Conservation (phyloP, 2,329 filamentous ascomycete species). For the Colletotrichum cuscutae region DNA sequence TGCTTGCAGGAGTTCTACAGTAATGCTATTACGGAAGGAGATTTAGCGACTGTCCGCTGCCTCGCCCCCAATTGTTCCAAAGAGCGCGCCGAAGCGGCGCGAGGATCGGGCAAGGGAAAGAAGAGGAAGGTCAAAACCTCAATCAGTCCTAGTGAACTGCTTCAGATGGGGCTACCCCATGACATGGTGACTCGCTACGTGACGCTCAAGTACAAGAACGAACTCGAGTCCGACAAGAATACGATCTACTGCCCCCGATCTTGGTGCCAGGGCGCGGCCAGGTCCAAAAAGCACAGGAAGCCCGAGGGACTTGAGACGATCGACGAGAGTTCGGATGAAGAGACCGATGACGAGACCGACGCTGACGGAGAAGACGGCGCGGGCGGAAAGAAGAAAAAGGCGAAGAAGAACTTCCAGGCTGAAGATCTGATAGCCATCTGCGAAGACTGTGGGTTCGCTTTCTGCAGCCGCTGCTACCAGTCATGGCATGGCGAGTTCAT, state of each 20-base stretch:
- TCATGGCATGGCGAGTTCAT: slow-evolving; percentile 94
- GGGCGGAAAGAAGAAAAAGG: slow-evolving; percentile 34
- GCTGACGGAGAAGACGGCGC: slow-evolving; percentile 37
- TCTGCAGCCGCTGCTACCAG: slow-evolving; percentile 76
- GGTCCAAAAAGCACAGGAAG: slow-evolving; percentile 78
- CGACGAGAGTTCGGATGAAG: slow-evolving; percentile 61
- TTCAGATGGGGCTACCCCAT: slow-evolving; percentile 78
- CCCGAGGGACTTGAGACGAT: slow-evolving; percentile 72
- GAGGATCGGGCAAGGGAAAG: slow-evolving; percentile 43
- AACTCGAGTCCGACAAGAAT: slow-evolving; percentile 89
- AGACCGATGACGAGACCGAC: slow-evolving; percentile 55
- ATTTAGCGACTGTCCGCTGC: slow-evolving; percentile 83
- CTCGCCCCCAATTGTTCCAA: slow-evolving; percentile 82
- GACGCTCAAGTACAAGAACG: slow-evolving; percentile 89
- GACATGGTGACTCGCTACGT: slow-evolving; percentile 87
- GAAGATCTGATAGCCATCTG: slow-evolving; percentile 83
- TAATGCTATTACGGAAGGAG: slow-evolving; percentile 85
- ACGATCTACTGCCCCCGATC: slow-evolving; percentile 92
- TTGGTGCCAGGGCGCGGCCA: slow-evolving; percentile 92
- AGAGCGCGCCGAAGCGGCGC: slow-evolving; percentile 55
- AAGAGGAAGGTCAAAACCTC: slow-evolving; percentile 71
- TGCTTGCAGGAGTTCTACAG: slow-evolving; percentile 94
- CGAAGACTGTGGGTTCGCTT: slow-evolving; percentile 89
- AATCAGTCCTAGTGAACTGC: slow-evolving; percentile 84
- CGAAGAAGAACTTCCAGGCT: slow-evolving; percentile 47